phyloP scores from a whole-genome alignment of 768 basidiomycete species.

The Tubosaeta brunneosetosa region DNA sequence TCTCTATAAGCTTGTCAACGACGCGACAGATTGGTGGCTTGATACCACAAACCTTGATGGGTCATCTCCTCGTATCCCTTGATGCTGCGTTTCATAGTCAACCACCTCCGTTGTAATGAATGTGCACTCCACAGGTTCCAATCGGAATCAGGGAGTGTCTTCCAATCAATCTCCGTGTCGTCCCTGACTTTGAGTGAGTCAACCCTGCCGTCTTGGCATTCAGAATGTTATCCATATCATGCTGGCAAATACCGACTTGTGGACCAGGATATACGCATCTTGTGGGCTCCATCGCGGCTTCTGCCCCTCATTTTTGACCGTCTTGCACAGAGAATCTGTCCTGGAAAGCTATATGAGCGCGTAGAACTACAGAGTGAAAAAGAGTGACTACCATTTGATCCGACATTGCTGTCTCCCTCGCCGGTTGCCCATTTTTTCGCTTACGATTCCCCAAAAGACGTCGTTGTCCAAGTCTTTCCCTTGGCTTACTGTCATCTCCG shows the following conservation, averaged over 20 bases:
- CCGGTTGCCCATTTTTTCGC: slow-evolving; percentile 69
- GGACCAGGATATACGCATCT: slow-evolving; percentile 77
- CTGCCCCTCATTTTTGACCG: slow-evolving; percentile 65
- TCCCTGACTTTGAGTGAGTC: slow-evolving; percentile 70
- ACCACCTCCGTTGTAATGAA: slow-evolving; percentile 72
- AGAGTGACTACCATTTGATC: slow-evolving; percentile 67
- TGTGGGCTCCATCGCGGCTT: slow-evolving; percentile 69
- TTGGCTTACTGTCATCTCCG: slow-evolving; percentile 64
- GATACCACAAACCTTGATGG: slow-evolving; percentile 53
- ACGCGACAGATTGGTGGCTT: background rate
- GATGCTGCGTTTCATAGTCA: slow-evolving; percentile 71
- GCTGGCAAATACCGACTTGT: slow-evolving; percentile 48
- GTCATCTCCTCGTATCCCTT: slow-evolving; percentile 80
- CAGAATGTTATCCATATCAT: background rate
- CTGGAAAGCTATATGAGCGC: slow-evolving; percentile 32
- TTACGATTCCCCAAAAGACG: slow-evolving; percentile 79
- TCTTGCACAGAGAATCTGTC: slow-evolving; percentile 73
- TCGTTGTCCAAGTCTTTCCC: slow-evolving; percentile 75
- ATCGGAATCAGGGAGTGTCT: slow-evolving; percentile 61
- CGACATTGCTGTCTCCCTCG: slow-evolving; percentile 81
- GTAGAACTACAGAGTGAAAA: background rate
- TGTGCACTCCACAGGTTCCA: slow-evolving; percentile 89
- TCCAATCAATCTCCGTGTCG: slow-evolving; percentile 86
- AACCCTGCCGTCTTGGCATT: slow-evolving; percentile 42
- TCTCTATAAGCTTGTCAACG: slow-evolving; percentile 43